phyloP scores from a whole-genome alignment of 768 basidiomycete genomes.

The Lentinus tigrinus region DNA sequence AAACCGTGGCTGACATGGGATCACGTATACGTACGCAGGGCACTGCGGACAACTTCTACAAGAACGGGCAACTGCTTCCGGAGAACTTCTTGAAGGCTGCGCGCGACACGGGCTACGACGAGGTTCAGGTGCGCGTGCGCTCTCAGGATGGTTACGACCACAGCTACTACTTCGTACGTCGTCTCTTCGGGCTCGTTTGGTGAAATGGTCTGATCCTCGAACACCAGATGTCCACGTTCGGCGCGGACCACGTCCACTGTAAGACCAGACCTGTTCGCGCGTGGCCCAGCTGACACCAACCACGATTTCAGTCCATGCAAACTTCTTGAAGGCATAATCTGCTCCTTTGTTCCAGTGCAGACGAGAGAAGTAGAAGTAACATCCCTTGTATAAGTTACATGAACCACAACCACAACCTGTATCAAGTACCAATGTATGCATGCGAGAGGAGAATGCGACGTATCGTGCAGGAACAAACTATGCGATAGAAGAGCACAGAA shows the following conservation, averaged over 20 bases:
- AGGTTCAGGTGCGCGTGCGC: conserved; percentile 75
- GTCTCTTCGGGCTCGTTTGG: not conserved
- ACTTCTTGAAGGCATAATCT: conserved; percentile 72
- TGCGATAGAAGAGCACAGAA: not conserved
- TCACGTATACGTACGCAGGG: conserved; percentile 52
- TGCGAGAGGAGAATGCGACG: not conserved
- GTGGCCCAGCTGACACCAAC: conserved; percentile 17
- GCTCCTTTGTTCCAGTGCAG: not conserved
- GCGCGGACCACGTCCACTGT: conserved; percentile 88
- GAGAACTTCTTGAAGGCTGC: conserved; percentile 85
- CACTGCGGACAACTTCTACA: conserved; percentile 78
- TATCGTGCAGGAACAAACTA: not conserved
- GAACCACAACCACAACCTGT: conserved; percentile 2
- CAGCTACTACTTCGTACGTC: conserved; percentile 80
- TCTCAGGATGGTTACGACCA: conserved; percentile 86
- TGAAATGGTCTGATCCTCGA: not conserved
- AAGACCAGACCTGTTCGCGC: conserved; percentile 31
- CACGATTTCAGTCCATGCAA: conserved; percentile 72
- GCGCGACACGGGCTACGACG: conserved; percentile 67
- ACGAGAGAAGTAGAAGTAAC: not conserved
- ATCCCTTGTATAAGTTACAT: conserved; percentile 13
- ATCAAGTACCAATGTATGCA: conserved; percentile 1
- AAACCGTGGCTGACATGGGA: not conserved
- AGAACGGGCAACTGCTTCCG: conserved; percentile 85
- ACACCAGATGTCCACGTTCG: conserved; percentile 82